phyloP scores from a whole-genome alignment of 352 stramenopile genomes.

The Phytophthora ramorum region DNA sequence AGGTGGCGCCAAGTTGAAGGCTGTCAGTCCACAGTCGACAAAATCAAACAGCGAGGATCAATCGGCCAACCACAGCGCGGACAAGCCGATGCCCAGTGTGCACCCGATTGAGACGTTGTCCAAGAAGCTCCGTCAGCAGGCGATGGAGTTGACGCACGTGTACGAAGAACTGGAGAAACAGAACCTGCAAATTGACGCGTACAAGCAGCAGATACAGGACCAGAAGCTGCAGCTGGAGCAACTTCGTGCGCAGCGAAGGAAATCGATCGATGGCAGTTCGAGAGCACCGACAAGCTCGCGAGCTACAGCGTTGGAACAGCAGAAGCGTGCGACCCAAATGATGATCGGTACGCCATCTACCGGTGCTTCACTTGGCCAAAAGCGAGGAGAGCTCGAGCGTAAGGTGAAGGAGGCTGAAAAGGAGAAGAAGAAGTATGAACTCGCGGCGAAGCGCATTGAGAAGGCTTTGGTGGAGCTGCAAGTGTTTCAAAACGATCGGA shows the following conservation, averaged over 20 bases:
- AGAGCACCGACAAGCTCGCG: slow-evolving; percentile 3
- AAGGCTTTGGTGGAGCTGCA: slow-evolving; percentile 45
- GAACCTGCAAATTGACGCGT: slow-evolving; percentile 44
- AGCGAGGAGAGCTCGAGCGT: slow-evolving; percentile 28
- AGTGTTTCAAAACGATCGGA: slow-evolving; percentile 42
- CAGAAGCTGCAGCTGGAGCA: slow-evolving; percentile 58
- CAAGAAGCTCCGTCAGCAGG: slow-evolving; percentile 79
- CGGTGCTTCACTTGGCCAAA: slow-evolving; percentile 37
- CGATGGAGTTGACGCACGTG: slow-evolving; percentile 68
- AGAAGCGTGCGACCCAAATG: slow-evolving; percentile 35
- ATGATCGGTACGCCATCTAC: slow-evolving; percentile 35
- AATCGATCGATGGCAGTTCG: slow-evolving; percentile 19
- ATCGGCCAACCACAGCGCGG: slow-evolving; percentile 13
- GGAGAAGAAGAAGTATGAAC: slow-evolving; percentile 50
- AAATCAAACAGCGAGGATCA: slow-evolving; percentile 5
- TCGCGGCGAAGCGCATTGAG: slow-evolving; percentile 47
- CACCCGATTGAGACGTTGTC: slow-evolving; percentile 72
- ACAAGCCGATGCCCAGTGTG: slow-evolving; percentile 31
- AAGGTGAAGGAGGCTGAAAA: slow-evolving; percentile 53
- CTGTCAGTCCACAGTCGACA: slow-evolving; percentile 4
- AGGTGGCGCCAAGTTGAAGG: slow-evolving; percentile 3
- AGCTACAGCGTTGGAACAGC: slow-evolving; percentile 18
- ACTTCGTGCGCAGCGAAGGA: slow-evolving; percentile 29
- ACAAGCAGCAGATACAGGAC: slow-evolving; percentile 47
- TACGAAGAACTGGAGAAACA: slow-evolving; percentile 79